Conservation (phyloP, 1,284 basidiomycete genomes). For the Inonotus obliquus region DNA sequence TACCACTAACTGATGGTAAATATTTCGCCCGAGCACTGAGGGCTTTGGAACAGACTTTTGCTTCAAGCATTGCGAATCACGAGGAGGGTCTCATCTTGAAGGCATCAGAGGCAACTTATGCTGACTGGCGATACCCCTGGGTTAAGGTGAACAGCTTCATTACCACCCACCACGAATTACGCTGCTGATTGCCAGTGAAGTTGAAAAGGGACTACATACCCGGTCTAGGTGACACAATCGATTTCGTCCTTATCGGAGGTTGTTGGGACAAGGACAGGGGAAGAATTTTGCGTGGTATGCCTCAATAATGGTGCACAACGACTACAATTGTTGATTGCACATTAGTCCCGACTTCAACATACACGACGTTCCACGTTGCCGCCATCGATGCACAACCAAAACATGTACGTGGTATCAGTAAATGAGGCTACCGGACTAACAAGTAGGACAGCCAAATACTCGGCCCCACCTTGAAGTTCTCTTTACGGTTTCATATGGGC, state of each 20-base stretch:
- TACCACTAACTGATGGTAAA: conserved; percentile 31
- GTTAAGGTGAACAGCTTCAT: conserved; percentile 53
- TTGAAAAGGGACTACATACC: conserved; percentile 79
- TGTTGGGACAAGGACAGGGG: conserved; percentile 77
- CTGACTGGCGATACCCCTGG: conserved; percentile 61
- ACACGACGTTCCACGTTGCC: conserved; percentile 79
- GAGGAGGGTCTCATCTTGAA: conserved; percentile 78
- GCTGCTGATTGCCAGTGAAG: conserved; percentile 20
- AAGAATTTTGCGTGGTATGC: conserved; percentile 65
- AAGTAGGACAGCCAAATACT: conserved; percentile 10
- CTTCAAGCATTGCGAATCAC: conserved; percentile 42
- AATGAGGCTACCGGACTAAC: neutral
- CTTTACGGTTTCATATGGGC: conserved; percentile 72
- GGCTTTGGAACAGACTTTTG: conserved; percentile 45
- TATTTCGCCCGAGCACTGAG: conserved; percentile 22
- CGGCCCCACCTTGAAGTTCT: conserved; percentile 63
- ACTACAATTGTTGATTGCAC: neutral
- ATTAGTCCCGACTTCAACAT: conserved; percentile 64
- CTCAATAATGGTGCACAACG: neutral
- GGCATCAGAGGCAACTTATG: conserved; percentile 60
- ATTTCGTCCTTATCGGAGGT: conserved; percentile 73
- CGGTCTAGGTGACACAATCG: conserved; percentile 74
- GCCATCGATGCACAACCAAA: conserved; percentile 33
- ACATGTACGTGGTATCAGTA: neutral
- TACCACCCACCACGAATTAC: neutral